phyloP scores from a whole-genome alignment of 805 yeast genomes.

The Crinitomyces ghanaensis region DNA sequence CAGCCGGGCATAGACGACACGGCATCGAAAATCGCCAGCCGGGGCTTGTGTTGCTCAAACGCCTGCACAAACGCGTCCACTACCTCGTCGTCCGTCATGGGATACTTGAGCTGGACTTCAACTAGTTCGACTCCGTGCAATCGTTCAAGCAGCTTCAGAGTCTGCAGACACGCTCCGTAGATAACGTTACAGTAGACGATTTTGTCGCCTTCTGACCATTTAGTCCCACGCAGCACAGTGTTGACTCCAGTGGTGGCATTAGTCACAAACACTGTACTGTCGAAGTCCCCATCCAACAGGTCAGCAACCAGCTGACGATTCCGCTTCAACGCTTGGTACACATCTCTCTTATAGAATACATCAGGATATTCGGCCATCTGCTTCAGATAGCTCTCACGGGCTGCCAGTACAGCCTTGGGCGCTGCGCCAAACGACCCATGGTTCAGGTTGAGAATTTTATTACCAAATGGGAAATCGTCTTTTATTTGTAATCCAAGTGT shows the following conservation, averaged over 20 bases:
- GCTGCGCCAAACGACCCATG: slow-evolving; percentile 56
- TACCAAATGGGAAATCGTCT: slow-evolving; percentile 36
- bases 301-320: slow-evolving; percentile 29
- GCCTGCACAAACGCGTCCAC: slow-evolving; percentile 21
- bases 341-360: slow-evolving; percentile 21
- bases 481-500: no score
- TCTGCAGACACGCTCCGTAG: slow-evolving; percentile 45
- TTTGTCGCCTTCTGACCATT: slow-evolving; percentile 40
- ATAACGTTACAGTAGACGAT: slow-evolving; percentile 39
- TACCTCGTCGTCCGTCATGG: slow-evolving; percentile 34
- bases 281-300: slow-evolving; percentile 36
- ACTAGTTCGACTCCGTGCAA: slow-evolving; percentile 28
- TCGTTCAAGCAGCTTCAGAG: slow-evolving; percentile 24
- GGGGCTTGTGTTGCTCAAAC: slow-evolving; percentile 19
- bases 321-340: slow-evolving; percentile 8
- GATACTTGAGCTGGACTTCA: slow-evolving; percentile 32
- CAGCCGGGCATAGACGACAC: slow-evolving; percentile 57
- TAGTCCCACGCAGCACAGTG: slow-evolving; percentile 42
- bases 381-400: slow-evolving; percentile 23
- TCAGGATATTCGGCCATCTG: slow-evolving; percentile 37
- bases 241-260: slow-evolving; percentile 56
- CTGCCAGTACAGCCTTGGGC: slow-evolving; percentile 38
- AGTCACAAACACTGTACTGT: slow-evolving; percentile 39
- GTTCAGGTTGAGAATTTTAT: slow-evolving; percentile 38
- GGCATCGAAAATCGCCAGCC: slow-evolving; percentile 41